phyloP scores from a whole-genome alignment of 2,329 filamentous ascomycete genomes.

The Fusarium papillatum region DNA sequence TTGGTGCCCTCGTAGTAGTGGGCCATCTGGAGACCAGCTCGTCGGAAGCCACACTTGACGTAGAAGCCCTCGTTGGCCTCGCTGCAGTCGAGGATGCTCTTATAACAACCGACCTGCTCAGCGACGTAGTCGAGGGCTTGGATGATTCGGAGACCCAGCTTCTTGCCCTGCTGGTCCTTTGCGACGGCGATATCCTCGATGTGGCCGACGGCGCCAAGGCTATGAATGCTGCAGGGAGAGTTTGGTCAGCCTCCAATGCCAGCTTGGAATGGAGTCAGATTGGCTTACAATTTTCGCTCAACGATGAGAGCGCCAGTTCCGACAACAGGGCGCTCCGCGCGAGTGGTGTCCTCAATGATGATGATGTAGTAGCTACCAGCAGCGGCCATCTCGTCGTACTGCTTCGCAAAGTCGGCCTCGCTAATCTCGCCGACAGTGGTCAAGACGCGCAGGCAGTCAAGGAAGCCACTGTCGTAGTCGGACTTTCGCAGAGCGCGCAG shows the following conservation, averaged over 20 bases:
- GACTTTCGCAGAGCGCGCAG: conserved; percentile 83
- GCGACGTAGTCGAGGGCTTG: conserved; percentile 93
- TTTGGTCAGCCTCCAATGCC: conserved; percentile 30
- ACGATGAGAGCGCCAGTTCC: conserved; percentile 92
- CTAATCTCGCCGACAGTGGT: conserved; percentile 93
- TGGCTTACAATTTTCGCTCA: conserved; percentile 89
- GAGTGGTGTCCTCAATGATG: conserved; percentile 81
- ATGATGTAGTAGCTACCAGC: conserved; percentile 89
- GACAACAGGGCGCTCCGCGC: conserved; percentile 75
- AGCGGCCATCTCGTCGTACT: conserved; percentile 85
- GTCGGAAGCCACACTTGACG: conserved; percentile 95
- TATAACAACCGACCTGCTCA: conserved; percentile 93
- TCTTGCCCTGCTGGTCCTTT: conserved; percentile 97
- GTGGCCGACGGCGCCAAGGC: conserved; percentile 87
- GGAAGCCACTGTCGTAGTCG: conserved; percentile 87
- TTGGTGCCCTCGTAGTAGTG: conserved; percentile 84
- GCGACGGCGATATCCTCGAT: conserved; percentile 98
- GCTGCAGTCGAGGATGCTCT: conserved; percentile 96
- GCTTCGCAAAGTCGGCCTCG: conserved; percentile 79
- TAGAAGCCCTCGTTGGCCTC: conserved; percentile 98
- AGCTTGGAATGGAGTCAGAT: not conserved
- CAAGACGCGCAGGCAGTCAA: conserved; percentile 91
- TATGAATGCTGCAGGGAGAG: conserved; percentile 73
- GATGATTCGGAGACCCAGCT: conserved; percentile 91
- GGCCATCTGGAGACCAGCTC: conserved; percentile 95